A percentile compares a stretch with the other conserved stretches of the same genome.
Conservation (phyloP, 73 alveolate genomes). For the Blepharisma stoltei region DNA sequence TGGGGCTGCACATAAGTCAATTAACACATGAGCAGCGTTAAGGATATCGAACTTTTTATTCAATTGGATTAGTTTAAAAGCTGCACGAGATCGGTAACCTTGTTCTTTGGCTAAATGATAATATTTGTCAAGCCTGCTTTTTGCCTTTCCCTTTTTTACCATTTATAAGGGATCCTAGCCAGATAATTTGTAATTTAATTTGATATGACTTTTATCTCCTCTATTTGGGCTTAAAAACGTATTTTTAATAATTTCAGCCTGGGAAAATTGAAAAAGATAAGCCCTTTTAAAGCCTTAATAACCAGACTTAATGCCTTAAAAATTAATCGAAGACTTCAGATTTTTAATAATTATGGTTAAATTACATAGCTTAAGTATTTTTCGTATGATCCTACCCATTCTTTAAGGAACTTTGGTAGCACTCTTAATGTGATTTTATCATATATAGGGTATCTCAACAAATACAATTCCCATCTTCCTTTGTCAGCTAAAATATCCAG, state of each 20-base stretch:
- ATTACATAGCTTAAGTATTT: constrained; percentile 6
- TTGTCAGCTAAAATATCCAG: constrained; percentile 1
- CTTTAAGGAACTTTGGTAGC: neutral
- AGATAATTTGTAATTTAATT: too few relatives aligned
- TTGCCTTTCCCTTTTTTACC: constrained; percentile 41
- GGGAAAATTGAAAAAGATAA: too few relatives aligned
- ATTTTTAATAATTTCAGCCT: too few relatives aligned
- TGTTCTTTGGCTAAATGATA: constrained; percentile 28
- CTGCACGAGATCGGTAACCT: constrained; percentile 96
- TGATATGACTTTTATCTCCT: too few relatives aligned
- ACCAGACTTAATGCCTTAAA: too few relatives aligned
- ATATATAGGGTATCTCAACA: constrained; percentile 13
- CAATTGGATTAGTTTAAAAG: constrained; percentile 94
- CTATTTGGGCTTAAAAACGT: too few relatives aligned
- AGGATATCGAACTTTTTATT: constrained; percentile 90
- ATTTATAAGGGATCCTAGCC: neutral
- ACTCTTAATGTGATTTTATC: neutral
- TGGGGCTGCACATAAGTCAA: constrained; percentile 99
- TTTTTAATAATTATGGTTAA: neutral
- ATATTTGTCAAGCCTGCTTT: constrained; percentile 39
- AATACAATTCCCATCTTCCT: neutral
- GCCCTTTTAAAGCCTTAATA: too few relatives aligned
- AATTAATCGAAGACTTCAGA: too few relatives aligned
- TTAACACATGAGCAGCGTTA: constrained; percentile 82
- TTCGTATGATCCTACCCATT: neutral